A percentile compares a stretch with the other conserved stretches of the same genome.
phyloP scores from a whole-genome alignment of 768 basidiomycete species.

The Suillus placidus region DNA sequence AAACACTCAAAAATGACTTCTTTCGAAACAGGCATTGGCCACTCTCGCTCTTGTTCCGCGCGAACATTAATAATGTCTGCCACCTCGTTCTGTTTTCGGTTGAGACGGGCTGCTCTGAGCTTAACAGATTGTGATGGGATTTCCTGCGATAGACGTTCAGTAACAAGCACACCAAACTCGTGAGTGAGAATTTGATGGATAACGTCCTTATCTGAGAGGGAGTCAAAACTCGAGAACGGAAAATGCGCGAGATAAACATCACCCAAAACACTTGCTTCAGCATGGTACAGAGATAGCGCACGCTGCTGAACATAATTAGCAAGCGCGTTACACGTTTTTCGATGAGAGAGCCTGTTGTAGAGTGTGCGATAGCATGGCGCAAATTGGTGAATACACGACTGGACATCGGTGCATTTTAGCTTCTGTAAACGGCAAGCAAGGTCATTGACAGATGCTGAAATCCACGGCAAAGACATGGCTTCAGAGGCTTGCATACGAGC shows the following conservation, averaged over 20 bases:
- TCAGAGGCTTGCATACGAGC: neutral
- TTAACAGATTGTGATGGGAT: neutral
- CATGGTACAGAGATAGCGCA: neutral
- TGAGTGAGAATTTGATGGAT: neutral
- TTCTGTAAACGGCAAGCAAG: neutral
- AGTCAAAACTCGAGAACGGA: neutral
- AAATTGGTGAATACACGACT: neutral
- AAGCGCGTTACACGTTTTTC: neutral
- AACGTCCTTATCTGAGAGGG: too few species aligned
- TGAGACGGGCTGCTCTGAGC: neutral
- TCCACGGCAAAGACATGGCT: conserved; percentile 2
- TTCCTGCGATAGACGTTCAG: neutral
- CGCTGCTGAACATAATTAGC: neutral
- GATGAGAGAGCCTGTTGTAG: neutral
- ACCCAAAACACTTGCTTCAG: neutral
- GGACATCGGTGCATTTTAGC: neutral
- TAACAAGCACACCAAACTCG: neutral
- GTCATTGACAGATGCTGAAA: neutral
- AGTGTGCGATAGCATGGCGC: neutral
- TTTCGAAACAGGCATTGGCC: too few species aligned
- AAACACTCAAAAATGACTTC: neutral
- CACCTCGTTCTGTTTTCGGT: neutral
- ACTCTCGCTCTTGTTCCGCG: too few species aligned
- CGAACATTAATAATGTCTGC: neutral
- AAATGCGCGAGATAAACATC: neutral